Evolutionary conservation across 73 alveolate species (phyloP).

Genomic region (Halteria grandinella): DNA sequence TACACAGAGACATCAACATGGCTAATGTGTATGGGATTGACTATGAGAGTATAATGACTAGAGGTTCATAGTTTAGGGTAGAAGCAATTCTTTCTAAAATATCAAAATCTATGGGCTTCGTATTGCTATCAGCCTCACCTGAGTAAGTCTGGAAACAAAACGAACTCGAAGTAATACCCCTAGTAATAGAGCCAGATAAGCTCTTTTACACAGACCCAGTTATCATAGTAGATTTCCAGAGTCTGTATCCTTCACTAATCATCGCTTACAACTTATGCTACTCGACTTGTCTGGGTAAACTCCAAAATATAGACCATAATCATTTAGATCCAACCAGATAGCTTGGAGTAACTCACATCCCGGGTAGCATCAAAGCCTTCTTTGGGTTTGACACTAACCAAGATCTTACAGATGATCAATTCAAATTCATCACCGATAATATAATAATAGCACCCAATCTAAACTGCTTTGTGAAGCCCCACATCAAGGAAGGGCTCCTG

Average conservation of each 20-base stretch:
- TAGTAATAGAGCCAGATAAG: conserved; percentile 98
- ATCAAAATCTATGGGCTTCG: conserved; percentile 79
- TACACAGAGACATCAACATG: conserved; percentile 85
- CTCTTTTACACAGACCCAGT: conserved; percentile 92
- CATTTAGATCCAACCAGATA: conserved; percentile 60
- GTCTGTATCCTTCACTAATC: conserved; percentile 93
- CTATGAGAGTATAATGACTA: conserved; percentile 86
- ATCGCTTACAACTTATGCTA: conserved; percentile 98
- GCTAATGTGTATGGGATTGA: conserved; percentile 97
- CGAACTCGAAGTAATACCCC: conserved; percentile 91
- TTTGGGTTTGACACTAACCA: conserved; percentile 47
- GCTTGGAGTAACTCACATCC: conserved; percentile 80
- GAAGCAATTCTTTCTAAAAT: conserved; percentile 92
- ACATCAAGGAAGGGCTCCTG: conserved; percentile 87
- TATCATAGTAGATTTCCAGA: conserved; percentile 97
- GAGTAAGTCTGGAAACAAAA: conserved; percentile 78
- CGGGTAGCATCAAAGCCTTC: conserved; percentile 70
- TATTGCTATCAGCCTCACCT: conserved; percentile 88
- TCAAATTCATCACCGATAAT: conserved; percentile 60
- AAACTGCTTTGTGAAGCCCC: conserved; percentile 86
- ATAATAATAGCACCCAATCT: conserved; percentile 91
- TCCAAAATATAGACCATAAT: conserved; percentile 52
- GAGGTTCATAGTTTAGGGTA: conserved; percentile 97
- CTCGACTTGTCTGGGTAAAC: conserved; percentile 98
- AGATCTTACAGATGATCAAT: conserved; percentile 43